phyloP scores from a whole-genome alignment of 176 grass and related monocot genomes.

The Zizania latifolia region DNA sequence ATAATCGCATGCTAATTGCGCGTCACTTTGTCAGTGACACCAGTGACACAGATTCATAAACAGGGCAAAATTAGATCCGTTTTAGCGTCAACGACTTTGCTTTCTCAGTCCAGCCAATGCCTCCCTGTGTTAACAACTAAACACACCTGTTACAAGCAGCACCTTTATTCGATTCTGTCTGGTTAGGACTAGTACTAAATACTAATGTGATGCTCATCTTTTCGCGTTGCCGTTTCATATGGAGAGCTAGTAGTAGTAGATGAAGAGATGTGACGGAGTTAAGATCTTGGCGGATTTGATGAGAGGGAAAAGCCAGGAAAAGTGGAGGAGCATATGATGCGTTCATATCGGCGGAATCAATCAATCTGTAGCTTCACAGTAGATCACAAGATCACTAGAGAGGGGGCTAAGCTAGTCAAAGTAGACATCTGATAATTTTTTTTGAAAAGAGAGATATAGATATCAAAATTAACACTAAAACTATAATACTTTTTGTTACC shows the following conservation, averaged over 20 bases:
- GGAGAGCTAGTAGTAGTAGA: background rate
- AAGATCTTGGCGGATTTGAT: conserved; percentile 33
- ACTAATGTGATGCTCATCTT: background rate
- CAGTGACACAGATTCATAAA: background rate
- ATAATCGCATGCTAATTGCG: background rate
- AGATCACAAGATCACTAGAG: background rate
- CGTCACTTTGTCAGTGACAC: background rate
- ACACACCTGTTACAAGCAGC: background rate
- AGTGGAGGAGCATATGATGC: conserved; percentile 32
- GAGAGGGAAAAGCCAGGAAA: conserved; percentile 4
- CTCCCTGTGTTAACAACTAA: background rate
- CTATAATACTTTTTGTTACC: too few species aligned
- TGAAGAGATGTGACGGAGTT: background rate
- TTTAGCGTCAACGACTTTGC: background rate
- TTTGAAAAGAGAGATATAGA: too few species aligned
- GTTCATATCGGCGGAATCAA: conserved; percentile 23
- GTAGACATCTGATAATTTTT: conserved; percentile 1
- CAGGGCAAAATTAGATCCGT: too few species aligned
- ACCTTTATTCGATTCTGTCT: background rate
- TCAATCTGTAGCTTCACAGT: background rate
- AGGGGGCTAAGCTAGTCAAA: background rate
- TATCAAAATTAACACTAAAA: too few species aligned
- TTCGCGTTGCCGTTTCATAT: background rate
- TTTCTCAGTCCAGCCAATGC: background rate
- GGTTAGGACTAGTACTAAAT: background rate